phyloP scores from a whole-genome alignment of 1,284 basidiomycete species.

The Kwoniella shivajii region DNA sequence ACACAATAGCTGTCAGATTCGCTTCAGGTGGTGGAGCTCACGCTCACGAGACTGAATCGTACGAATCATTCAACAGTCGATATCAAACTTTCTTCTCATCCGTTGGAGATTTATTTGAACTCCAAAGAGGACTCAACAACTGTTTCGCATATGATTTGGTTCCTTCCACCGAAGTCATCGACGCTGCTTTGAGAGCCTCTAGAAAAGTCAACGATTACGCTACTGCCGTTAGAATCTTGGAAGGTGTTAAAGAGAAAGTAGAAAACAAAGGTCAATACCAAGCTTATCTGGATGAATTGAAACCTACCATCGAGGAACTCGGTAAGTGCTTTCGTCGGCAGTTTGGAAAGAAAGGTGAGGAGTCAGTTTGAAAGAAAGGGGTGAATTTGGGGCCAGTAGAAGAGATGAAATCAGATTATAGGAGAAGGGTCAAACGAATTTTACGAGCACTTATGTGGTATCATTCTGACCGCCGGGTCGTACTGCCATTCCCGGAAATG shows the following conservation, averaged over 20 bases:
- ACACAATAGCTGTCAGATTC: constrained; percentile 38
- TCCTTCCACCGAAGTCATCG: constrained; percentile 83
- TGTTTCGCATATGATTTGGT: constrained; percentile 99
- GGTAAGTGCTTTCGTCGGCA: constrained; percentile 61
- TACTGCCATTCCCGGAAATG: no score
- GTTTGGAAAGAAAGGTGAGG: not conserved
- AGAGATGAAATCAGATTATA: not conserved
- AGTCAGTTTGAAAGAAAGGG: not conserved
- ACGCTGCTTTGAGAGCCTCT: constrained; percentile 84
- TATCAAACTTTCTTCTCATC: constrained; percentile 91
- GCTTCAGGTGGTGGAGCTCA: constrained; percentile 46
- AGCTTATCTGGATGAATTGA: constrained; percentile 84
- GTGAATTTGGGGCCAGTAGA: not conserved
- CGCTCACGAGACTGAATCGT: constrained; percentile 82
- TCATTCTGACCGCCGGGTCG: no score
- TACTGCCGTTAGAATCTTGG: constrained; percentile 93
- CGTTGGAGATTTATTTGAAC: constrained; percentile 94
- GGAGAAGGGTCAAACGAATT: no score
- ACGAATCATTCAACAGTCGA: constrained; percentile 89
- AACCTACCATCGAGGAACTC: constrained; percentile 80
- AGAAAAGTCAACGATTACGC: constrained; percentile 95
- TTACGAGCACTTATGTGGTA: no score
- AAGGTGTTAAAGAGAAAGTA: constrained; percentile 89
- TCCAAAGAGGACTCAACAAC: constrained; percentile 97
- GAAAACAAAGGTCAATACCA: constrained; percentile 93